Conservation (phyloP, 441 rosid species). For the Eutrema salsugineum region DNA sequence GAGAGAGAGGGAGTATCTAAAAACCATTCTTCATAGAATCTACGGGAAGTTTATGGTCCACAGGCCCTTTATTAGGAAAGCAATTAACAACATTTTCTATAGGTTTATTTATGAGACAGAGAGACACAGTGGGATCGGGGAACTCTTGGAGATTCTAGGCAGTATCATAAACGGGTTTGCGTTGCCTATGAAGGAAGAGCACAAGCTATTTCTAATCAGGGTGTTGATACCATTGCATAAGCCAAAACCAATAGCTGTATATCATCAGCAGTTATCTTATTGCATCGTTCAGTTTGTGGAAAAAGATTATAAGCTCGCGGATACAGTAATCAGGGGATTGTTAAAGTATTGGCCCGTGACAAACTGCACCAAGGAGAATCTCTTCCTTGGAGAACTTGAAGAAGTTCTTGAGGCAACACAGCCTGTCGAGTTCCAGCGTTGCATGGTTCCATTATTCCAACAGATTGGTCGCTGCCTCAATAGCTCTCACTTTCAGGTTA, state of each 20-base stretch:
- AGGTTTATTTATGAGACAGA: constrained; percentile 88
- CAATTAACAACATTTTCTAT: constrained; percentile 80
- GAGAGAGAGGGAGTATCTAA: constrained; percentile 84
- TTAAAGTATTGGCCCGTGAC: constrained; percentile 94
- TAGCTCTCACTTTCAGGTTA: constrained; percentile 93
- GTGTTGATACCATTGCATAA: constrained; percentile 93
- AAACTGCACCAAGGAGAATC: constrained; percentile 92
- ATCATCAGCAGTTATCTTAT: constrained; percentile 92
- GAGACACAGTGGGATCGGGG: constrained; percentile 85
- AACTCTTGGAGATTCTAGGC: constrained; percentile 89
- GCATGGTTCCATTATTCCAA: constrained; percentile 85
- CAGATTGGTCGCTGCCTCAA: constrained; percentile 91
- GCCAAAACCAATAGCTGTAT: constrained; percentile 67
- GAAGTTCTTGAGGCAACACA: constrained; percentile 96
- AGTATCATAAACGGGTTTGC: constrained; percentile 97
- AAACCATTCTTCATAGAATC: constrained; percentile 84
- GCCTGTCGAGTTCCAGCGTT: constrained; percentile 85
- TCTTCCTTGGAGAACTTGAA: constrained; percentile 93
- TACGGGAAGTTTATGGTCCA: constrained; percentile 87
- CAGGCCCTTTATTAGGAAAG: constrained; percentile 89
- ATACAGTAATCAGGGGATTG: constrained; percentile 85
- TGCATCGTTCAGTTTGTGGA: constrained; percentile 87
- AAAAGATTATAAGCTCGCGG: constrained; percentile 89
- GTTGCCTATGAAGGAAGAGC: constrained; percentile 96
- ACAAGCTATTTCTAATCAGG: constrained; percentile 79